phyloP scores from a whole-genome alignment of 768 basidiomycete genomes.

The Hygrophoropsis aurantiaca region DNA sequence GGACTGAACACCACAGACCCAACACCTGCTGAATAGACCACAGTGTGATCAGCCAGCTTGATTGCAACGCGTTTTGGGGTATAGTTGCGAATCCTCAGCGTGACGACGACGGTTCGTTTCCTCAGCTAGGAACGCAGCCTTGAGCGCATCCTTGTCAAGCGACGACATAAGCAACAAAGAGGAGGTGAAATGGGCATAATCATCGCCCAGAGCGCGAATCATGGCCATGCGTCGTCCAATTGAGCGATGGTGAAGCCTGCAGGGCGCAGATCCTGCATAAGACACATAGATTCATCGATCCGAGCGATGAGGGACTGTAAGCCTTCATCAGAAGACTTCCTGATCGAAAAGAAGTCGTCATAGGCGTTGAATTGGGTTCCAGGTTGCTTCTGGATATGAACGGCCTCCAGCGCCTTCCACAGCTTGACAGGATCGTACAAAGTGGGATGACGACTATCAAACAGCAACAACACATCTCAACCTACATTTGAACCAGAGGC shows the following conservation, averaged over 20 bases:
- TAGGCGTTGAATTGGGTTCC: conserved; percentile 3
- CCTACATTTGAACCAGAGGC: too few species aligned
- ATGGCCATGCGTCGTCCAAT: conserved; percentile 9
- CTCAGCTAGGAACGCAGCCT: conserved; percentile 4
- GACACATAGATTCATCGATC: neutral
- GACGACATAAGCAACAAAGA: conserved; percentile 8
- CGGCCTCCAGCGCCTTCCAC: neutral
- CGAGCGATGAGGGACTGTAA: conserved; percentile 1
- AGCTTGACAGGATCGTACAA: too few species aligned
- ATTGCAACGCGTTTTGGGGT: too few species aligned
- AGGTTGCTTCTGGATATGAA: conserved; percentile 4
- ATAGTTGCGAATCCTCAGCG: neutral
- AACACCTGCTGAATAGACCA: too few species aligned
- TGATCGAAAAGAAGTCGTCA: conserved; percentile 10
- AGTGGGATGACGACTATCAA: too few species aligned
- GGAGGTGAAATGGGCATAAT: conserved; percentile 11
- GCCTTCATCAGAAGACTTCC: conserved; percentile 6
- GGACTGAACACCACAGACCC: too few species aligned
- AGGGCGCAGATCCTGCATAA: conserved; percentile 7
- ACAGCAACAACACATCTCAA: too few species aligned
- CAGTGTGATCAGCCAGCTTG: too few species aligned
- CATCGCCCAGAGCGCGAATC: conserved; percentile 6
- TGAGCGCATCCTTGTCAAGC: conserved; percentile 2
- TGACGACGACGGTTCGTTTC: neutral
- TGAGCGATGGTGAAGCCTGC: neutral